Evolutionary conservation across 441 rosid species (phyloP), one percentile per base, ranked within the genome.

Genomic region (Cnidoscolus chayamansa): DNA sequence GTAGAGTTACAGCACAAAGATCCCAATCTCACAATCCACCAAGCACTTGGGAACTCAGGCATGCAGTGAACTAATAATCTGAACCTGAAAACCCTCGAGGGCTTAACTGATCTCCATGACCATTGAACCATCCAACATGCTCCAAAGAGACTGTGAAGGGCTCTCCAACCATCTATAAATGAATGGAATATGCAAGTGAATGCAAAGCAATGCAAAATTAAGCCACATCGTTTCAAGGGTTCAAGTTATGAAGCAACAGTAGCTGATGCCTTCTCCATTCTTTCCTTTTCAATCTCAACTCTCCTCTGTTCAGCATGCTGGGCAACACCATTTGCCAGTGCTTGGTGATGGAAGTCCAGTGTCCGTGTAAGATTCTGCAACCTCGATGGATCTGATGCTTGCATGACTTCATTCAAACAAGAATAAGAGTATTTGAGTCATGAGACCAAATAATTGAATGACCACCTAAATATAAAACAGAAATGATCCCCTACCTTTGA

Each of bases 271-370:
- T 88, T 89, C 83, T 89, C 93, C 81, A 82, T 66, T 80, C 85
- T 87, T 80, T 89, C 97, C 81, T 91, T 96, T 48, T 86, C 94
- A 51, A 91, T 93, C 86, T 87, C 98, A 11, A 76, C 86, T 80
- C 95, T 87, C 81, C 99, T 91, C 78, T 81, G 88, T 70, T 93
- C 97, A n/a, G 99, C 93, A 81, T 91, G 99, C 83, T 89, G 94
- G 20, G 94, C 97, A 70, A 96, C 85, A 48, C 86, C 89, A 73
- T 85, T 86, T 50, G 99, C 99, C 35, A 91, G 87, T 9, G 94
- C 98, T 76, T 93, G 93, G 78, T 90, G 86, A 80, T 85, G 97
- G 55, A 86, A 84, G 79, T 91, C 98, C 43, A 95, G 88, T 0
- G 89, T 81, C 85, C 89, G 97, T 2, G 81, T 90, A 54, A 95